Evolutionary conservation across 768 basidiomycete species (phyloP).

Genomic region (Lactarius quietus): DNA sequence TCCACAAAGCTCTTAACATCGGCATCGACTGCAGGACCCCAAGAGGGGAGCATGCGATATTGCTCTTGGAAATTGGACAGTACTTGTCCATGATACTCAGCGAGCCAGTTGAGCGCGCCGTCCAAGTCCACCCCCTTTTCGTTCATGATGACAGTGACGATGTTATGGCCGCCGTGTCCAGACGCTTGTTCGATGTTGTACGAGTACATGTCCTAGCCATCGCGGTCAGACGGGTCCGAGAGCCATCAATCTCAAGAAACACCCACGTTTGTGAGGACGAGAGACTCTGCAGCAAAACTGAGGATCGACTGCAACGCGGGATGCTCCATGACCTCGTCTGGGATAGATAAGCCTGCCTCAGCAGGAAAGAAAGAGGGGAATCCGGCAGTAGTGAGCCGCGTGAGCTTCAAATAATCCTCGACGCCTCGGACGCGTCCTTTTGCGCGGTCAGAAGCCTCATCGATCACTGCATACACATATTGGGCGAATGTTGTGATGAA

Average conservation of each 20-base stretch:
- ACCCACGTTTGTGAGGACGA: constrained; percentile 43
- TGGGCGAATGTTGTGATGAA: constrained; percentile 34
- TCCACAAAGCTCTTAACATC: constrained; percentile 56
- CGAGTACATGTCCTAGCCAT: constrained; percentile 62
- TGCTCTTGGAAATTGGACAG: constrained; percentile 42
- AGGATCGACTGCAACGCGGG: constrained; percentile 45
- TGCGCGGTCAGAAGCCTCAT: constrained; percentile 33
- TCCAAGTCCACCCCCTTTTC: constrained; percentile 56
- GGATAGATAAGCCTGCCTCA: constrained; percentile 56
- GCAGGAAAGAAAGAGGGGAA: constrained; percentile 49
- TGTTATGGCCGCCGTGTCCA: constrained; percentile 61
- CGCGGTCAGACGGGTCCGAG: constrained; percentile 14
- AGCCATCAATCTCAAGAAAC: background rate
- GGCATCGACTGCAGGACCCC: constrained; percentile 56
- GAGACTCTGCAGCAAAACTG: constrained; percentile 46
- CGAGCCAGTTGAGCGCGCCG: constrained; percentile 60
- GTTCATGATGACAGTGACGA: constrained; percentile 67
- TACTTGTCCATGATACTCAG: constrained; percentile 51
- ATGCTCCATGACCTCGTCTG: constrained; percentile 52
- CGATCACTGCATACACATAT: constrained; percentile 34
- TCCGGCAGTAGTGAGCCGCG: constrained; percentile 52
- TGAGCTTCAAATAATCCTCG: constrained; percentile 50
- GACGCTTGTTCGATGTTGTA: constrained; percentile 73
- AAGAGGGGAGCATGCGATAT: constrained; percentile 50
- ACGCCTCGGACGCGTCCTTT: constrained; percentile 36